Evolutionary conservation across 2,329 filamentous ascomycete genomes (phyloP).

Genomic region (Hypoxylon sp.): DNA sequence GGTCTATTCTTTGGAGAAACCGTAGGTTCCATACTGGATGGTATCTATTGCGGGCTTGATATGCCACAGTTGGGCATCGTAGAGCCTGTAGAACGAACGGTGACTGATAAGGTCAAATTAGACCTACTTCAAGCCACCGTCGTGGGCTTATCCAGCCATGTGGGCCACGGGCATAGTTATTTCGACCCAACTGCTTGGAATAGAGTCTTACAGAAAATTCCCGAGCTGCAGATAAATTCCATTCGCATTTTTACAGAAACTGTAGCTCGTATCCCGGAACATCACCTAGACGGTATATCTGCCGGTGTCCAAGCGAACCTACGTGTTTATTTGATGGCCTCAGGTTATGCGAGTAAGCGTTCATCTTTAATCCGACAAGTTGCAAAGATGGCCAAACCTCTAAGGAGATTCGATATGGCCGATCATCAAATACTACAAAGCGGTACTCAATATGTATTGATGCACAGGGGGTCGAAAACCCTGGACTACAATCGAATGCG

Average conservation of each 20-base stretch:
- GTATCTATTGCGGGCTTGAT: slow-evolving; percentile 40
- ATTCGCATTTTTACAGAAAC: slow-evolving; percentile 47
- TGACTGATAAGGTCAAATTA: slow-evolving; percentile 27
- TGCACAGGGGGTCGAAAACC: slow-evolving; percentile 21
- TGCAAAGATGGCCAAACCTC: slow-evolving; percentile 46
- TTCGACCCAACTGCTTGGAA: slow-evolving; percentile 46
- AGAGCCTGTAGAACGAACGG: slow-evolving; percentile 19
- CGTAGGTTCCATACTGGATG: slow-evolving; percentile 40
- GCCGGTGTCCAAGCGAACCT: slow-evolving; percentile 47
- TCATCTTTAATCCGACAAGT: slow-evolving; percentile 43
- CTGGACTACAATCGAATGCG: slow-evolving; percentile 40
- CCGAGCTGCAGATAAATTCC: slow-evolving; percentile 48
- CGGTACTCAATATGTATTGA: slow-evolving; percentile 41
- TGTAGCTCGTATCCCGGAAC: slow-evolving; percentile 45
- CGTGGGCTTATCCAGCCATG: slow-evolving; percentile 39
- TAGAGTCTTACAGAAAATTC: slow-evolving; percentile 43
- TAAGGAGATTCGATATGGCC: slow-evolving; percentile 40
- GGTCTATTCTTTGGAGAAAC: slow-evolving; percentile 37
- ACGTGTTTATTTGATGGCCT: slow-evolving; percentile 36
- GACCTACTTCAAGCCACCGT: slow-evolving; percentile 46
- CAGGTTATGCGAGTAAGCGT: slow-evolving; percentile 17
- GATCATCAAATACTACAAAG: slow-evolving; percentile 45
- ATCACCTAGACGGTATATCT: slow-evolving; percentile 33
- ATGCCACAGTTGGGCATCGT: slow-evolving; percentile 2
- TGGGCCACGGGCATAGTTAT: neutral